Conservation (phyloP, 495 filamentous ascomycete species). For the Penicillium nucicola region DNA sequence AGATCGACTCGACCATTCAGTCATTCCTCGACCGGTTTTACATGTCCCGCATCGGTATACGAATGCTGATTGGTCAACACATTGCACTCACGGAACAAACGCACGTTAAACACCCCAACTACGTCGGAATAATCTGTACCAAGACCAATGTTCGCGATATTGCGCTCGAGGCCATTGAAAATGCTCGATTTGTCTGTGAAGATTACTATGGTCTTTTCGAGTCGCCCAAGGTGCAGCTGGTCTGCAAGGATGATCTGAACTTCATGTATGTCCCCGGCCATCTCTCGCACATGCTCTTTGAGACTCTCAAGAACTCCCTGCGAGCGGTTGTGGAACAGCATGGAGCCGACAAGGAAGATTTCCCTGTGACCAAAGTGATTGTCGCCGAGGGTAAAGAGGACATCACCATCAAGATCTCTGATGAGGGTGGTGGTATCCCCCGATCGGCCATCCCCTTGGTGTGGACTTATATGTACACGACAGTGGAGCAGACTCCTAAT, state of each 20-base stretch:
- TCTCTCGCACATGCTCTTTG: conserved; percentile 97
- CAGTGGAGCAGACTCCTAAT: conserved; percentile 90
- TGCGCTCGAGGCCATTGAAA: conserved; percentile 95
- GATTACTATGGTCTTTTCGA: conserved; percentile 98
- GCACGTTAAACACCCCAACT: conserved; percentile 80
- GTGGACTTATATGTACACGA: conserved; percentile 99
- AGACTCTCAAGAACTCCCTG: conserved; percentile 96
- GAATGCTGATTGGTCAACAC: conserved; percentile 98
- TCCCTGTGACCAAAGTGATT: conserved; percentile 94
- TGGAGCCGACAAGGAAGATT: conserved; percentile 90
- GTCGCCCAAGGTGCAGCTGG: conserved; percentile 91
- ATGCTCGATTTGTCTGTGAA: conserved; percentile 96
- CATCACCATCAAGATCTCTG: conserved; percentile 95
- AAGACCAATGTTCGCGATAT: conserved; percentile 96
- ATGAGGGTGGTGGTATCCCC: conserved; percentile 94
- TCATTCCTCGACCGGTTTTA: conserved; percentile 97
- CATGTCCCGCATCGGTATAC: conserved; percentile 99
- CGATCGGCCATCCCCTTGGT: conserved; percentile 89
- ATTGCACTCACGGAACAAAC: conserved; percentile 93
- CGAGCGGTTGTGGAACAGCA: conserved; percentile 95
- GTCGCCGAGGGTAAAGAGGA: conserved; percentile 97
- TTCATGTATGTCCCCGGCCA: conserved; percentile 99
- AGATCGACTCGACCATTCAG: conserved; percentile 96
- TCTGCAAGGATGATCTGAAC: conserved; percentile 87
- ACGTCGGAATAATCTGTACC: conserved; percentile 98